These are phyloP conservation scores for Aspergillus cejpii DNA, from an alignment of 2,329 filamentous ascomycete genomes.

Conservation along the genomic window DNA sequence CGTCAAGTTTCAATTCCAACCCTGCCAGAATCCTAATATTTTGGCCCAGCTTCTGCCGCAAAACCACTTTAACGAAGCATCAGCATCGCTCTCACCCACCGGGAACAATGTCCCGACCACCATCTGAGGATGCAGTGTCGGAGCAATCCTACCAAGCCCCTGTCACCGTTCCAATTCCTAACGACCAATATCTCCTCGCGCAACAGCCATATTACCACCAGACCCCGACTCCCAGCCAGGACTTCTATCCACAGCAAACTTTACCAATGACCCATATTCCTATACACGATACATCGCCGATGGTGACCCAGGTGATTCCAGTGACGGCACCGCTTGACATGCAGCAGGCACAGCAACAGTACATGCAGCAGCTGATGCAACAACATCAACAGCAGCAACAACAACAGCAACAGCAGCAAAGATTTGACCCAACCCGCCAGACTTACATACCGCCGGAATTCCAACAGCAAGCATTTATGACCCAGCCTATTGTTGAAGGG, in stretches of 20 bases:
- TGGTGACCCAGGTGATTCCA: conserved; percentile 28
- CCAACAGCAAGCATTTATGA: conserved; percentile 23
- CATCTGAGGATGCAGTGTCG: conserved; percentile 34
- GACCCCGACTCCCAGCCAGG: conserved; percentile 29
- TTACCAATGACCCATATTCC: conserved; percentile 29
- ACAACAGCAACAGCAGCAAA: conserved; percentile 29
- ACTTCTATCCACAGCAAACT: conserved; percentile 33
- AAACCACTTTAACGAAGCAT: conserved; percentile 39
- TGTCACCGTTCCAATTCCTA: conserved; percentile 26
- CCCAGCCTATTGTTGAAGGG: conserved; percentile 26
- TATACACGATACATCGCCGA: conserved; percentile 25
- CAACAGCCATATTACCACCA: conserved; percentile 34
- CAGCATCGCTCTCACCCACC: conserved; percentile 37
- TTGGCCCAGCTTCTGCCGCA: conserved; percentile 35
- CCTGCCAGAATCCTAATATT: conserved; percentile 1
- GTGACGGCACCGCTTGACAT: conserved; percentile 27
- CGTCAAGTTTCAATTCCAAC: not conserved
- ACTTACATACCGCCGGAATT: conserved; percentile 31
- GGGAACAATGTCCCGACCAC: conserved; percentile 28
- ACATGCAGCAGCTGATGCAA: conserved; percentile 31
- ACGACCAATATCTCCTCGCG: conserved; percentile 32
- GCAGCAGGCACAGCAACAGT: conserved; percentile 27
- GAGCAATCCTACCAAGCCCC: conserved; percentile 34
- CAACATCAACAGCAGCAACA: conserved; percentile 26
- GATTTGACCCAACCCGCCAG: conserved; percentile 27